Evolutionary conservation across 164 flowering plant species (phyloP), one percentile per base, ranked within the genome.

Genomic region (Dillenia turbinata): DNA sequence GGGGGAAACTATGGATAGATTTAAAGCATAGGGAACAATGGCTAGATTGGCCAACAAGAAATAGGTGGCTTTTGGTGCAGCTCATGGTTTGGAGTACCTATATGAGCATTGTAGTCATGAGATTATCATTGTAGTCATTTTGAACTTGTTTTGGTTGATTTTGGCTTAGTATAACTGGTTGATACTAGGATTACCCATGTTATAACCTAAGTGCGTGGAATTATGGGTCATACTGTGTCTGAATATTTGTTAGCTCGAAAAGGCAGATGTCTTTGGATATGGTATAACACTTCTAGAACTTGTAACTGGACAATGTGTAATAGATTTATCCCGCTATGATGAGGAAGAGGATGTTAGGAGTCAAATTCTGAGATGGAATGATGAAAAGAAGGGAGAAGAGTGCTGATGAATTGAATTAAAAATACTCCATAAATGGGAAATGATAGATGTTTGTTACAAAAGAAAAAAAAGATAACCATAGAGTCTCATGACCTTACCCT

Each of bases 131-230:
- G 82, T 65, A 82, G 76, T 40, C 70, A 77, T 44, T 82, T 78
- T 72, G 89, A 84, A 70, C 79, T 85, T 15, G 86, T 84, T 49
- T 78, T 84, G 62, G 85, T 85, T 51, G 86, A 81, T 70, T 84
- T 84, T 65, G 88, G 88, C 26, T 59, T 84, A 45, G 88, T 84
- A 49, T 79, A 81, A 72, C 75, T 84, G 44, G 66, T 78, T 24
- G 81, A 78, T 56, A 63, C 77, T 40, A 72, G 65, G 60, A 40
- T 67, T 49, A 75, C 86, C 49, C 86, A 84, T 73, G 82, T 84
- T 16, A 82, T 86, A 49, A 84, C 89, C 33, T 82, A 79, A 24
- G 81, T 82, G 44, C 80, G 89, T 59, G 89, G 89, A 47, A 84
- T 86, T 9, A 76, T 79, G 68, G 88, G 88, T 13, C 88, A 84